These are phyloP conservation scores for Gossypium ekmanianum DNA, from an alignment of 345 rosid genomes.

Conservation along the genomic window DNA sequence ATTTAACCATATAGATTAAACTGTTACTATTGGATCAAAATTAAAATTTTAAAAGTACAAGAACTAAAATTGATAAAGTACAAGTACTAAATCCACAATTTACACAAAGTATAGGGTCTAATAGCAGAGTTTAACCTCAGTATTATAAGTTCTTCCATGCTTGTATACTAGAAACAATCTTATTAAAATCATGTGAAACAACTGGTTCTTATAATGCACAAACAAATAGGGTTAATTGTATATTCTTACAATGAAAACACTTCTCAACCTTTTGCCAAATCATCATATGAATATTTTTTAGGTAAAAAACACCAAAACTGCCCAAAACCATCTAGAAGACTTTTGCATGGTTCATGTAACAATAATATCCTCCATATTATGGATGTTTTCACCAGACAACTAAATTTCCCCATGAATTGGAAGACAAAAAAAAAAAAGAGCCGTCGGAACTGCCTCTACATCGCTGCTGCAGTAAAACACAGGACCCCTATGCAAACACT, in stretches of 20 bases:
- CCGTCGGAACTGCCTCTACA: constrained; percentile 7
- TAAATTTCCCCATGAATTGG: constrained; percentile 9
- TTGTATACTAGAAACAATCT: neutral
- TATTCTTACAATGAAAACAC: neutral
- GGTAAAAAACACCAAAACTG: neutral
- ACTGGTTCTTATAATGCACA: constrained; percentile 12
- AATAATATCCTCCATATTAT: neutral
- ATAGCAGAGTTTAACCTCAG: too few relatives aligned
- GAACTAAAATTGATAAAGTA: too few relatives aligned
- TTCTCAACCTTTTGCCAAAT: neutral
- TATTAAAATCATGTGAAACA: neutral
- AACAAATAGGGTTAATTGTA: constrained; percentile 9
- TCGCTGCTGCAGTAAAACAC: neutral
- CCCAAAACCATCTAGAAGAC: constrained; percentile 5
- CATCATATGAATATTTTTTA: neutral
- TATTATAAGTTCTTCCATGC: too few relatives aligned
- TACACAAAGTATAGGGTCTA: too few relatives aligned
- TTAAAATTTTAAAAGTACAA: too few relatives aligned
- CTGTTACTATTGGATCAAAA: too few relatives aligned
- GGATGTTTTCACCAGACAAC: neutral
- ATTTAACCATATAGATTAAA: too few relatives aligned
- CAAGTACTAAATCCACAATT: too few relatives aligned
- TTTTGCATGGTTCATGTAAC: neutral
- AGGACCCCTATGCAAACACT: constrained; percentile 13
- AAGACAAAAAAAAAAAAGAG: neutral